A percentile compares a stretch with the other conserved stretches of the same genome.
Conservation (phyloP, 352 stramenopile species). For the Phytophthora brassicae region DNA sequence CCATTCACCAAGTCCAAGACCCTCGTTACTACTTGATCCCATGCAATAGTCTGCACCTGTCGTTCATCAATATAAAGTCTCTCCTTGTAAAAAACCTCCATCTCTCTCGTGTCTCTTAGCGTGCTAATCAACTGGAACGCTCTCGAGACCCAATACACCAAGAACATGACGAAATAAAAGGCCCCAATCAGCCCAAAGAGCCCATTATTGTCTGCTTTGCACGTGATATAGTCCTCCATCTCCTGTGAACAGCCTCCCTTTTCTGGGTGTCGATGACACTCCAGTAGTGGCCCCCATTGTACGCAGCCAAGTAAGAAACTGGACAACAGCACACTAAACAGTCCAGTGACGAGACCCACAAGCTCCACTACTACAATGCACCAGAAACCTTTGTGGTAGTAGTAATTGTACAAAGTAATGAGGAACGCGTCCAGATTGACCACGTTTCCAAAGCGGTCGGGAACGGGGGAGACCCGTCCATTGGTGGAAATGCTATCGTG, state of each 20-base stretch:
- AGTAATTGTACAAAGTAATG: slow-evolving; percentile 94
- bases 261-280: slow-evolving; percentile 70
- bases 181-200: slow-evolving; percentile 63
- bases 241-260: slow-evolving; percentile 80
- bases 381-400: slow-evolving; percentile 92
- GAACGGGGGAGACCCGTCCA: slow-evolving; percentile 44
- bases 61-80: slow-evolving; percentile 87
- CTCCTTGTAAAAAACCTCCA: slow-evolving; percentile 92
- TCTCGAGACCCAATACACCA: slow-evolving; percentile 91
- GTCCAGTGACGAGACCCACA: slow-evolving; percentile 90
- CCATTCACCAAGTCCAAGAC: slow-evolving; percentile 74
- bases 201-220: slow-evolving; percentile 52
- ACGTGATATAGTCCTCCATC: slow-evolving; percentile 75
- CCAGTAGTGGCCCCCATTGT: slow-evolving; percentile 91
- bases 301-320: slow-evolving; percentile 95
- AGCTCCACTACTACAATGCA: slow-evolving; percentile 89
- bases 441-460: slow-evolving; percentile 71
- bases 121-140: slow-evolving; percentile 81
- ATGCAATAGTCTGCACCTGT: slow-evolving; percentile 84
- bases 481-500: neutral
- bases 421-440: slow-evolving; percentile 91
- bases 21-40: slow-evolving; percentile 89
- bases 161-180: slow-evolving; percentile 95
- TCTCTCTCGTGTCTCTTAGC: slow-evolving; percentile 87
- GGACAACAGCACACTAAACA: slow-evolving; percentile 96